Percentiles rank a stretch among this genome's conserved stretches.
phyloP scores from a whole-genome alignment of 208 protist genomes.

The Porcisia deanei region DNA sequence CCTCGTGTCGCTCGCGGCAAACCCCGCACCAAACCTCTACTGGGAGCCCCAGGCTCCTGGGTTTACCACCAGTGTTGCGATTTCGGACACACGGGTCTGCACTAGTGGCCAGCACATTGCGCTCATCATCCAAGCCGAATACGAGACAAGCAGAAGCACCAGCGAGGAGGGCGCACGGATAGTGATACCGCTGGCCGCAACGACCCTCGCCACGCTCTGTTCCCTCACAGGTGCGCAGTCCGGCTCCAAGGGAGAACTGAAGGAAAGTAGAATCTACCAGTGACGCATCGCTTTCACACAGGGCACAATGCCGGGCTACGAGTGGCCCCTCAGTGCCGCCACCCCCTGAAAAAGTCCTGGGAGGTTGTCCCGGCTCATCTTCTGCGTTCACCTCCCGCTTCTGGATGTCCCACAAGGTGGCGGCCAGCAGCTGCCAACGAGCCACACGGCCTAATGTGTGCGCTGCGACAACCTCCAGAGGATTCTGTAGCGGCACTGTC shows the following conservation, averaged over 20 bases:
- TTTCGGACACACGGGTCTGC: slow-evolving; percentile 1
- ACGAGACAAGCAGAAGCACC: slow-evolving; percentile 55
- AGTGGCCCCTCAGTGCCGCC: neutral
- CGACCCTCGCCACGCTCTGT: slow-evolving; percentile 13
- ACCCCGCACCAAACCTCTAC: slow-evolving; percentile 65
- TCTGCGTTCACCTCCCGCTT: neutral
- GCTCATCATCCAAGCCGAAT: slow-evolving; percentile 42
- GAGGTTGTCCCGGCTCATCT: too few relatives aligned
- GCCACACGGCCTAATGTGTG: slow-evolving; percentile 27
- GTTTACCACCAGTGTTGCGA: slow-evolving; percentile 1
- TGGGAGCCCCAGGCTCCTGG: neutral
- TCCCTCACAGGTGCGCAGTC: slow-evolving; percentile 15
- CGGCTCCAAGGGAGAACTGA: slow-evolving; percentile 13
- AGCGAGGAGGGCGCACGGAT: slow-evolving; percentile 74
- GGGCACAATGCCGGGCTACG: slow-evolving; percentile 1
- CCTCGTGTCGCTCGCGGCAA: slow-evolving; percentile 32
- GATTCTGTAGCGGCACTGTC: slow-evolving; percentile 24
- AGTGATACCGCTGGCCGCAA: slow-evolving; percentile 54
- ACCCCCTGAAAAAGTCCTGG: neutral
- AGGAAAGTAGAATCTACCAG: neutral
- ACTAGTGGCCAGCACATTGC: slow-evolving; percentile 6
- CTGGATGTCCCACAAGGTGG: slow-evolving; percentile 6
- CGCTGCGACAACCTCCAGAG: slow-evolving; percentile 4
- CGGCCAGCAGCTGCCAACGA: slow-evolving; percentile 31
- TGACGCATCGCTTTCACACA: slow-evolving; percentile 8